phyloP scores from a whole-genome alignment of 108 stramenopile species.

The Parmales sp. region DNA sequence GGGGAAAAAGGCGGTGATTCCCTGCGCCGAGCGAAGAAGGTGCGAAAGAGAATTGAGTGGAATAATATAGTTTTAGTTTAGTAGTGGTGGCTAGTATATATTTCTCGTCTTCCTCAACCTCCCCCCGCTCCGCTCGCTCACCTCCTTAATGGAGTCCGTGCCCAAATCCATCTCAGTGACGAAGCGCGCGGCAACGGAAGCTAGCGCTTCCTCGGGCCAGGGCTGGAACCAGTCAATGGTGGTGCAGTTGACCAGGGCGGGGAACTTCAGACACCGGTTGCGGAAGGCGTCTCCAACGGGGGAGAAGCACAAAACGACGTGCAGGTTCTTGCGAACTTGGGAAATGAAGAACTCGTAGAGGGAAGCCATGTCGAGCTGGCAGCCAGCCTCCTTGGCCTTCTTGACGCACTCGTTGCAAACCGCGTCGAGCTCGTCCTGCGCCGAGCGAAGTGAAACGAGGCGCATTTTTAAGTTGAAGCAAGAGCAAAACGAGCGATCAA shows the following conservation, averaged over 20 bases:
- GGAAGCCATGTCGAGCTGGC: constrained; percentile 30
- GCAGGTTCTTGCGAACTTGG: constrained; percentile 45
- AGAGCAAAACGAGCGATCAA: too few relatives aligned
- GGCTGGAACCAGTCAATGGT: constrained; percentile 72
- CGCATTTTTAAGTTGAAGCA: too few relatives aligned
- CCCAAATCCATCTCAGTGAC: constrained; percentile 31
- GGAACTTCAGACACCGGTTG: constrained; percentile 47
- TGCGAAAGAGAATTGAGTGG: too few relatives aligned
- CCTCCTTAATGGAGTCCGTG: constrained; percentile 26
- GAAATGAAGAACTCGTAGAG: constrained; percentile 51
- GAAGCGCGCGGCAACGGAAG: constrained; percentile 40
- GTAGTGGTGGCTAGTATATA: too few relatives aligned
- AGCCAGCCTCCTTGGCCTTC: constrained; percentile 25
- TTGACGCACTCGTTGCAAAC: constrained; percentile 36
- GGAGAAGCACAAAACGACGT: constrained; percentile 51
- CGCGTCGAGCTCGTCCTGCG: constrained; percentile 43
- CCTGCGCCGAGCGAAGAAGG: too few relatives aligned
- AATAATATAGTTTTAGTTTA: too few relatives aligned
- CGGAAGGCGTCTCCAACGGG: constrained; percentile 55
- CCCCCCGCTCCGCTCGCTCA: too few relatives aligned
- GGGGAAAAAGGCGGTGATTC: constrained; percentile 50
- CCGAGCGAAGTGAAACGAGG: too few relatives aligned
- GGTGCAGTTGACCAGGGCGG: constrained; percentile 56
- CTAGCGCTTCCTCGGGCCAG: constrained; percentile 54
- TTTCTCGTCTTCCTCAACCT: too few relatives aligned